Evolutionary conservation across 1,284 basidiomycete species (phyloP), one percentile per base, ranked within the genome.

Genomic region (Xanthoconium separans): DNA sequence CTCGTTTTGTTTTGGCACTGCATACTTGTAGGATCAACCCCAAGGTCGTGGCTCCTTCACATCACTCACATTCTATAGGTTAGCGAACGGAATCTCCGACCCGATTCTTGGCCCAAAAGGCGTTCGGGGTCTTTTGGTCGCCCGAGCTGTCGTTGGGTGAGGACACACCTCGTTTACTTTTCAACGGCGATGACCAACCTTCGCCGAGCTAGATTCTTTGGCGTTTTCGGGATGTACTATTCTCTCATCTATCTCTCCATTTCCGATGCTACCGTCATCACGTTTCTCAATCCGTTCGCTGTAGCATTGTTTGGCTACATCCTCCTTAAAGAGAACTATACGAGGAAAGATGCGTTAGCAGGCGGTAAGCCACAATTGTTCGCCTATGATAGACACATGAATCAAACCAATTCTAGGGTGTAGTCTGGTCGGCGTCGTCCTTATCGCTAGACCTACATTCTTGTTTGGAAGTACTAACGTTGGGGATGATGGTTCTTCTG

Each of bases 241-340:
- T 82, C 85, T 1, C 72, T 92, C 12, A 77, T 84, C 55, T 85
- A 81, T 58, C 75, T 89, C 22, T 83, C 86, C 0, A 73, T 93
- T 0, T 87, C 87, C 12, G 91, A 93, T 65, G 82, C 87, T 0
- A 87, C 85, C 0, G 87, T 90, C 15, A 75, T 95, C 47, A 85
- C 84, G 0, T 93, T 93, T 72, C 76, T 95, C 10, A 70, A 80
- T 0, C 92, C 92, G 0, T 78, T 85, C 52, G 76, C 79, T 11
- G 90, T 88, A 0, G 84, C 82, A 0, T 65, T 92, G n/a, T 72
- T 85, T 2, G 91, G 85, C 0, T 82, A 81, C 7, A 54, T 92
- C 2, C 75, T 93, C 24, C 73, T 95, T 9, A 77, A 80, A 16
- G 91, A 94, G 65, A 72, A 68, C 0, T 83, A 90, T 58, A 78